These are phyloP conservation scores for Hansenula anomala DNA, from an alignment of 1,139 yeast genomes.

Conservation along the genomic window DNA sequence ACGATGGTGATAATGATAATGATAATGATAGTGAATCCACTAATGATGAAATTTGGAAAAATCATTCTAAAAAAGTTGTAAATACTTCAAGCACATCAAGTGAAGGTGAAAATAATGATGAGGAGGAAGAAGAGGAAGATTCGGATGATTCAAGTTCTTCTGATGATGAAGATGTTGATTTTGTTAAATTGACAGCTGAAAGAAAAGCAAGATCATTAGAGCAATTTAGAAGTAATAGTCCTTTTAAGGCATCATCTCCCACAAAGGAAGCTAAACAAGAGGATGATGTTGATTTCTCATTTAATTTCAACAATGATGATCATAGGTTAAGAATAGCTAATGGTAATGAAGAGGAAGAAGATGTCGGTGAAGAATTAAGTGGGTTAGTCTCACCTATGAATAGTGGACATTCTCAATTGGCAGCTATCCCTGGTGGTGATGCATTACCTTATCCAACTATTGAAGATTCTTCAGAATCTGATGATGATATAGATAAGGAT, in stretches of 20 bases:
- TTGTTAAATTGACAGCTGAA: constrained; percentile 64
- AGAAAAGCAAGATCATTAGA: constrained; percentile 52
- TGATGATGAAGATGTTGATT: constrained; percentile 68
- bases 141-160: constrained; percentile 45
- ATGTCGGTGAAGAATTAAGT: constrained; percentile 61
- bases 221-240: constrained; percentile 35
- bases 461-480: constrained; percentile 37
- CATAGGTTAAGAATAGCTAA: constrained; percentile 23
- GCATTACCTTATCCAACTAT: constrained; percentile 19
- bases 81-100: constrained; percentile 30
- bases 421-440: constrained; percentile 8
- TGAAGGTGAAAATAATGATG: constrained; percentile 30
- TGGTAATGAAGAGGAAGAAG: constrained; percentile 47
- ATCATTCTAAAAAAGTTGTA: constrained; percentile 21
- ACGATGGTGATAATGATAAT: constrained; percentile 5
- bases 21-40: constrained; percentile 20
- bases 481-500: constrained; percentile 71
- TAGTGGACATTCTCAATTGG: constrained; percentile 3
- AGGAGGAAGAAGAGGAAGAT: too few relatives aligned
- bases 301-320: constrained; percentile 46
- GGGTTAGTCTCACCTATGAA: neutral
- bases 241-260: constrained; percentile 16
- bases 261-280: neutral
- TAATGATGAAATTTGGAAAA: constrained; percentile 23
- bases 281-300: constrained; percentile 45